Evolutionary conservation across 2,329 filamentous ascomycete genomes (phyloP), one percentile per base, ranked within the genome.

Genomic region (Ophiostoma tasmaniense): DNA sequence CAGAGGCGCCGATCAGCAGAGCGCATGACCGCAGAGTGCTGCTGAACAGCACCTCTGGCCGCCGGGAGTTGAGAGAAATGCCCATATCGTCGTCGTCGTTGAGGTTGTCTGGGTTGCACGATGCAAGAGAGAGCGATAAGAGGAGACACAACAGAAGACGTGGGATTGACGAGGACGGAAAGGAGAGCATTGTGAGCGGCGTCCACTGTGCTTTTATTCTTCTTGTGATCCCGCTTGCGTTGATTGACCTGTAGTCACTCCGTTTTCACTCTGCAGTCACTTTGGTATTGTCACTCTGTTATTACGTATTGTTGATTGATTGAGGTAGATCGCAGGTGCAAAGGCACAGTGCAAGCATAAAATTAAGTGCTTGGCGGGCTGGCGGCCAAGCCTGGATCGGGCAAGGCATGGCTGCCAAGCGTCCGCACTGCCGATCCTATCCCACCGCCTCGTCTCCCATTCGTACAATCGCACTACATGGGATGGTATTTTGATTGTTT

Each of bases 31-130:
- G 30, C 61, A 64, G 61, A 17, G 61, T 37, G 61, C 22, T 64
- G 61, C n/a, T 37, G 61, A 62, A 62, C 59, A 62, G 59, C 59
- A 62, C 30, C 28, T 62, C 59, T 6, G 59, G 59, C 59, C 30
- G 30, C 28, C 59, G 59, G 17, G 30, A 13, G 30, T 62, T 62
- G 30, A 28, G 59, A 10, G 61, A 39, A 10, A 64, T 11, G 17
- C 30, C 61, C 61, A 64, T 64, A 10, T 37, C 20, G 61, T 64
- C 33, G 20, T 22, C 2, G 28, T n/a, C 33, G 17, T 30, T 13
- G 33, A 8, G 20, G 33, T 5, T 37, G 61, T 17, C 3, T 11
- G 33, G 8, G 17, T 8, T 11, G 59, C 30, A 64, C 17, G 30
- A 64, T 22, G 33, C 30, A n/a, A 37, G 61, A 22, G 30, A 14